These are phyloP conservation scores for Sphenostylis stenocarpa DNA, from an alignment of 306 rosid genomes.

Conservation along the genomic window DNA sequence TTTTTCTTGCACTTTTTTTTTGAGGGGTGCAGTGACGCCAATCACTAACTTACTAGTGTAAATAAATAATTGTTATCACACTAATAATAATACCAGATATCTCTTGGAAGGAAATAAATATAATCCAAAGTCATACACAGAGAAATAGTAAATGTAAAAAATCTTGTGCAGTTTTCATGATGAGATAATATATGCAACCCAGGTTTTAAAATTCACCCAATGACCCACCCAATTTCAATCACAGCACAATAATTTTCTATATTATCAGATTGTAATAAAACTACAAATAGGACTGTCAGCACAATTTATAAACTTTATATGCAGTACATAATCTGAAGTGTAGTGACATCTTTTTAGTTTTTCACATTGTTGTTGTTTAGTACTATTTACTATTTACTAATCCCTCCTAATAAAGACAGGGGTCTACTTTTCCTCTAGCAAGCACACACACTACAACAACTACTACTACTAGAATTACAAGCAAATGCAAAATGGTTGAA, in stretches of 20 bases:
- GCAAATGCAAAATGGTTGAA: not conserved
- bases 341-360: not conserved
- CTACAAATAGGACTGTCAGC: not conserved
- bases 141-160: not conserved
- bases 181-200: not conserved
- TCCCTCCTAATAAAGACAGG: constrained; percentile 59
- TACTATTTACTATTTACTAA: not conserved
- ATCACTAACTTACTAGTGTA: not conserved
- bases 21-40: not conserved
- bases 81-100: not conserved
- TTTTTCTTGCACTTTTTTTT: constrained; percentile 18
- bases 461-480: not conserved
- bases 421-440: constrained; percentile 49
- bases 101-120: not conserved
- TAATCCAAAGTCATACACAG: not conserved
- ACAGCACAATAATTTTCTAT: too few relatives aligned
- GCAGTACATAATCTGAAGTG: not conserved
- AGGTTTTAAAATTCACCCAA: not conserved
- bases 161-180: not conserved
- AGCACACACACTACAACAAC: too few relatives aligned
- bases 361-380: not conserved
- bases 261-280: not conserved
- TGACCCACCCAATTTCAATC: not conserved
- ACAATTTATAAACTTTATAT: not conserved
- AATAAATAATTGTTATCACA: not conserved